Percentiles rank a stretch among this genome's conserved stretches.
These are phyloP conservation scores for Dothiorella sarmentorum DNA, from an alignment of 2,329 filamentous ascomycete species.

Conservation along the genomic window DNA sequence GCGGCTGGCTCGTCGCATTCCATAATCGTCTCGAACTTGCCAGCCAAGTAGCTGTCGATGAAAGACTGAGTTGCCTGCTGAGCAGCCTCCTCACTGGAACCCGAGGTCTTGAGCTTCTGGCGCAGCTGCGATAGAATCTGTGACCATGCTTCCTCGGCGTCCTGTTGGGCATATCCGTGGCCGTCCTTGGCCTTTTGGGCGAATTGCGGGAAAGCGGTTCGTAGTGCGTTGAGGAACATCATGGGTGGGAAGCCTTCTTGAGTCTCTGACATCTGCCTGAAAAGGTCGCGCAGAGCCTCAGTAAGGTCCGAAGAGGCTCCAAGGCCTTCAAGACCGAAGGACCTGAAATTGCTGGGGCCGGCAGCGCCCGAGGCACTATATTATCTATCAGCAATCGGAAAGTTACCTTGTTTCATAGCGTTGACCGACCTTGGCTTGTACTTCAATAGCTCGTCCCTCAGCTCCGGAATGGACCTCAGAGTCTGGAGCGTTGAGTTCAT, in stretches of 20 bases:
- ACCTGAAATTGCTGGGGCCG: constrained; percentile 36
- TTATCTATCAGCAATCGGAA: not conserved
- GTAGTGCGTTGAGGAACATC: constrained; percentile 76
- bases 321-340: constrained; percentile 57
- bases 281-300: constrained; percentile 73
- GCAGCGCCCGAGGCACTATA: constrained; percentile 27
- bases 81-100: constrained; percentile 33
- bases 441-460: constrained; percentile 71
- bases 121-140: constrained; percentile 84
- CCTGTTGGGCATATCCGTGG: constrained; percentile 90
- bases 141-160: constrained; percentile 97
- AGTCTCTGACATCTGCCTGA: constrained; percentile 84
- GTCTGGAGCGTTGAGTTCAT: constrained; percentile 97
- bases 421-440: constrained; percentile 50
- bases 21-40: constrained; percentile 72
- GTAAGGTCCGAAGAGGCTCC: constrained; percentile 67
- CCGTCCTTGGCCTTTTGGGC: constrained; percentile 81
- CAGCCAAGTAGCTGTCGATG: constrained; percentile 86
- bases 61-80: constrained; percentile 57
- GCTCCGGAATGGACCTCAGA: constrained; percentile 81
- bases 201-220: constrained; percentile 83
- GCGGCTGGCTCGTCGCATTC: constrained; percentile 81
- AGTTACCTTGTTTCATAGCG: not conserved
- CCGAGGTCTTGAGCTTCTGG: constrained; percentile 68
- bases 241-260: constrained; percentile 82